Evolutionary conservation across 129 eudicot species (phyloP).

Genomic region (Artemisia tridentata): DNA sequence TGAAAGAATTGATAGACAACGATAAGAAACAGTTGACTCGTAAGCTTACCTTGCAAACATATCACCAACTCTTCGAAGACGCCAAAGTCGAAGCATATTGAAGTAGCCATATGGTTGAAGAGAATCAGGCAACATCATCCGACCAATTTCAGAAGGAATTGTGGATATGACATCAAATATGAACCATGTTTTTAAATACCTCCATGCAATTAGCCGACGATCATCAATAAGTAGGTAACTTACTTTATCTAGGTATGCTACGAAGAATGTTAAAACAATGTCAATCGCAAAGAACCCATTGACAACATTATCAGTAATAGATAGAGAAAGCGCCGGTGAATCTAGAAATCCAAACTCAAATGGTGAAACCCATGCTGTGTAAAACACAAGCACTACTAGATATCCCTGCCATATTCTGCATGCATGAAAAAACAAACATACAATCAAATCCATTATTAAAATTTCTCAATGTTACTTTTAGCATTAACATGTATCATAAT

Average conservation of each 20-base stretch:
- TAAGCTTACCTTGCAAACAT: conserved; percentile 56
- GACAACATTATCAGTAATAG: conserved; percentile 41
- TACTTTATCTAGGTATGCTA: conserved; percentile 41
- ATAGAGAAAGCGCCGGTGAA: conserved; percentile 26
- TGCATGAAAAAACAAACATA: neutral
- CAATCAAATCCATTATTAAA: neutral
- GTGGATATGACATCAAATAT: conserved; percentile 61
- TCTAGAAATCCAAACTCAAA: conserved; percentile 55
- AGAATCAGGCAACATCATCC: conserved; percentile 45
- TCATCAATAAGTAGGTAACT: conserved; percentile 46
- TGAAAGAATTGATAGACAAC: neutral
- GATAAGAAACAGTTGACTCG: neutral
- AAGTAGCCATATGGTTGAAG: conserved; percentile 53
- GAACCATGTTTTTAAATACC: conserved; percentile 53
- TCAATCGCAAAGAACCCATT: conserved; percentile 44
- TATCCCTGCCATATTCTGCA: conserved; percentile 49
- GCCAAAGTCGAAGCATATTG: conserved; percentile 82
- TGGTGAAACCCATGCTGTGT: conserved; percentile 59
- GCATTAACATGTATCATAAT: neutral
- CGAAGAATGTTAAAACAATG: conserved; percentile 49
- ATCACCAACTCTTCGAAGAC: conserved; percentile 69
- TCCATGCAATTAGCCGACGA: conserved; percentile 52
- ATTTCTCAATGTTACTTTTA: neutral
- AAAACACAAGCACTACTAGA: conserved; percentile 48
- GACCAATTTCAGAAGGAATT: conserved; percentile 63